Base-by-base conservation (phyloP, 495 filamentous ascomycete species). In the Aspergillus hancockii region DNA sequence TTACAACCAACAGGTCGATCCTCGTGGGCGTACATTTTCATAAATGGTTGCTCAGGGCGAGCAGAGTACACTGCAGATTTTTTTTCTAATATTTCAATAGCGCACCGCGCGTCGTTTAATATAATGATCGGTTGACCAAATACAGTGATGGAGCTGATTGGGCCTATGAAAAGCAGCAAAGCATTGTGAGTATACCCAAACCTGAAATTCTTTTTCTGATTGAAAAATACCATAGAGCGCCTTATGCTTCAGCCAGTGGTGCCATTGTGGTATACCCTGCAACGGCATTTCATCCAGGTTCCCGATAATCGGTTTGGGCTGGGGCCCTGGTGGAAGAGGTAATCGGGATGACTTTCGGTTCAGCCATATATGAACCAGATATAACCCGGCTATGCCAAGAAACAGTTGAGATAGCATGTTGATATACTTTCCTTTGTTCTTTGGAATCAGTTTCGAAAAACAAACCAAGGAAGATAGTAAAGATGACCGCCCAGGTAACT, bases 221-320 rank as follows among this genome's bases (percentile, higher is more conserved):
- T n/a, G 32, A 45, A 25, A 34, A 0, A 32, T 58, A 69, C 69
- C 81, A 60, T 83, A 84, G 12, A 67, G 53, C 28, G 80, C 72
- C 56, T 83, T 84, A 58, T 81, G 76, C 41, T 78, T 72, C 0
- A 77, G 31, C 81, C 81, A 84, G 52, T 85, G 77, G 23, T 73
- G 47, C 57, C 68, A 75, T 50, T 83, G 80, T 3, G 66, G 67
- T 14, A 60, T 64, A 0, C 70, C 76, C 8, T 66, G 55, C 2
- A 63, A 58, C 7, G 81, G 81, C 4, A 83, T 63, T 49, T 83
- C 78, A 4, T 54, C 55, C 8, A 83, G 23, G 57, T 83, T 83
- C 1, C 82, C 80, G 21, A 83, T 49, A 14, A 84, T 52, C 16
- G 78, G 79, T 3, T 74, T 60, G 3, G 64, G 67, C 50, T 60